Base-by-base conservation (phyloP, 768 basidiomycete genomes). In the Pleurotus citrinopileatus region DNA sequence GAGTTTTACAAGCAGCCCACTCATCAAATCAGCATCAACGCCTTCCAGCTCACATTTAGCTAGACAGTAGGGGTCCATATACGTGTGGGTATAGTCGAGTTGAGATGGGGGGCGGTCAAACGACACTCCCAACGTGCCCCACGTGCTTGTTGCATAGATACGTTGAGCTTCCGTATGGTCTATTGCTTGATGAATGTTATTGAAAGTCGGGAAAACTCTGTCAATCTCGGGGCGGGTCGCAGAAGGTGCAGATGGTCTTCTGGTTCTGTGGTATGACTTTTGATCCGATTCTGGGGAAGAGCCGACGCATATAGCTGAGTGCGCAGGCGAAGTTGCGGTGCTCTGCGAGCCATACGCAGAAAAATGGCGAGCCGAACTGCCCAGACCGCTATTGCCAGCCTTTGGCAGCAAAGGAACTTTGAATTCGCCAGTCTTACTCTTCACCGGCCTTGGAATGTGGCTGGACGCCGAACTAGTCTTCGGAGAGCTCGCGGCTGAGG, bases 231-330 rank as follows among this genome's bases (percentile, higher is more conserved):
- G 48, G 10, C 48, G 48, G 34, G 48, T 37, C 2, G 48, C 34
- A 36, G 48, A 51, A 17, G 48, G 48, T n/a, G 48, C 48, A n/a
- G 48, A 51, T 15, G 48, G 48, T n/a, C 48, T 28, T 36, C 48
- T 28, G 8, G 10, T 12, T 32, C 12, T 51, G 6, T 8, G 6
- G 15, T 51, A 20, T 10, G 22, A 22, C 32, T 29, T 12, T 12
- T 15, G n/a, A n/a, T 34, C 19, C 10, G 29, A 5, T 3, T 25
- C 19, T 9, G 1, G 6, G 12, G 48, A 34, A 10, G 48, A 51
- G 37, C 32, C n/a, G 8, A 20, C 48, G 34, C 48, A 51, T 51
- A 51, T 51, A 51, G 48, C 34, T n/a, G 48, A 51, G 20, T 51
- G 48, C 17, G 48, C 48, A 9, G 48, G 48, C 7, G 48, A 51